Evolutionary conservation across 169 alveolate species (phyloP).

Genomic region (Condylostoma magnum): DNA sequence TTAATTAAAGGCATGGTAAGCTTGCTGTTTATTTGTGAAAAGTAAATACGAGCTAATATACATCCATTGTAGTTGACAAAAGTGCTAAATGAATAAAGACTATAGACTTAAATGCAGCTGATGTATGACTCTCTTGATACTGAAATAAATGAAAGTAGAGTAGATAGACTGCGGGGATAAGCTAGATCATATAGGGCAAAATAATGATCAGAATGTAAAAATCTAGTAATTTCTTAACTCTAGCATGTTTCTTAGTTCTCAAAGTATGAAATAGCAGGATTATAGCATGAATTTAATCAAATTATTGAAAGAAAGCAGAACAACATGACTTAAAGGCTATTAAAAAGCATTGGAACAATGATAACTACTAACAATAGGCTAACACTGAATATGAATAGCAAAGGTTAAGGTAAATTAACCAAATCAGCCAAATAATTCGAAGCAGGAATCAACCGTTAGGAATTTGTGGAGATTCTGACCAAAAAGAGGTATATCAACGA

Average conservation of each 20-base stretch:
- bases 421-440: background rate
- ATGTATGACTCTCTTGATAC: background rate
- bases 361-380: background rate
- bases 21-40: background rate
- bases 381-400: background rate
- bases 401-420: background rate
- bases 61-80: slow-evolving; percentile 11
- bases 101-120: background rate
- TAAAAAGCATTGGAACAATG: background rate
- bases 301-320: background rate
- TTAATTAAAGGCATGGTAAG: slow-evolving; percentile 10
- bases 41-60: background rate
- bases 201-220: slow-evolving; percentile 20
- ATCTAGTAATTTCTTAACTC: background rate
- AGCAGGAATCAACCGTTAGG: background rate
- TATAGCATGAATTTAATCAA: background rate
- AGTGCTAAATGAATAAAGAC: background rate
- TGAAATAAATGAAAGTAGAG: slow-evolving; percentile 8
- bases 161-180: background rate
- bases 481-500: background rate
- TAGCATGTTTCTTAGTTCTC: slow-evolving; percentile 9
- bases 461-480: slow-evolving; percentile 9
- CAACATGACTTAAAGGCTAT: background rate
- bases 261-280: background rate
- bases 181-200: slow-evolving; percentile 13